phyloP scores from a whole-genome alignment of 768 basidiomycete genomes.

The Phlegmacium glaucopus region DNA sequence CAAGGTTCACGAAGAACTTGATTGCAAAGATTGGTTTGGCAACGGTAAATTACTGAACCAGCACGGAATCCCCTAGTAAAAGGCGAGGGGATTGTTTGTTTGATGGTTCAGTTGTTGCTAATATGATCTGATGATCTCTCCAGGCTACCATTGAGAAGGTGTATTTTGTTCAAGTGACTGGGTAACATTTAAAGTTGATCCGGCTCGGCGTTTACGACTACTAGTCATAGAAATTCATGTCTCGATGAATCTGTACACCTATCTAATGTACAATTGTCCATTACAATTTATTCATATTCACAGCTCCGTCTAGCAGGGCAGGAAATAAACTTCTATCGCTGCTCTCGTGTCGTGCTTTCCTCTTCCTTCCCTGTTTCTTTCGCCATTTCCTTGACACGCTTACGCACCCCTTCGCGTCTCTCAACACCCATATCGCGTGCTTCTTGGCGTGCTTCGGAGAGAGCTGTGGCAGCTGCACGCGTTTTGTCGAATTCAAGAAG shows the following conservation, averaged over 20 bases:
- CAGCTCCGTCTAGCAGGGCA: too few species aligned
- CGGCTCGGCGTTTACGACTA: not conserved
- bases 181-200: not conserved
- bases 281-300: too few species aligned
- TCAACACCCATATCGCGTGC: conserved; percentile 53
- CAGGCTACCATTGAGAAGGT: not conserved
- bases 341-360: too few species aligned
- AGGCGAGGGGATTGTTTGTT: conserved; percentile 30
- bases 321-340: not conserved
- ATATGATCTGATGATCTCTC: not conserved
- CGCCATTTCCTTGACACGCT: conserved; percentile 41
- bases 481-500: conserved; percentile 35
- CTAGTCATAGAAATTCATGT: too few species aligned
- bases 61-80: conserved; percentile 33
- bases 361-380: not conserved
- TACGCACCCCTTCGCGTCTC: conserved; percentile 47
- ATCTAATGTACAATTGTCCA: too few species aligned
- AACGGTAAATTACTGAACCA: conserved; percentile 20
- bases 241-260: too few species aligned
- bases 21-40: not conserved
- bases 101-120: conserved; percentile 24
- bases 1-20: too few species aligned
- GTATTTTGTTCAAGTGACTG: not conserved
- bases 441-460: conserved; percentile 56
- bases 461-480: conserved; percentile 50